Conservation (phyloP, 1,284 basidiomycete species). For the Ganoderma sinense region DNA sequence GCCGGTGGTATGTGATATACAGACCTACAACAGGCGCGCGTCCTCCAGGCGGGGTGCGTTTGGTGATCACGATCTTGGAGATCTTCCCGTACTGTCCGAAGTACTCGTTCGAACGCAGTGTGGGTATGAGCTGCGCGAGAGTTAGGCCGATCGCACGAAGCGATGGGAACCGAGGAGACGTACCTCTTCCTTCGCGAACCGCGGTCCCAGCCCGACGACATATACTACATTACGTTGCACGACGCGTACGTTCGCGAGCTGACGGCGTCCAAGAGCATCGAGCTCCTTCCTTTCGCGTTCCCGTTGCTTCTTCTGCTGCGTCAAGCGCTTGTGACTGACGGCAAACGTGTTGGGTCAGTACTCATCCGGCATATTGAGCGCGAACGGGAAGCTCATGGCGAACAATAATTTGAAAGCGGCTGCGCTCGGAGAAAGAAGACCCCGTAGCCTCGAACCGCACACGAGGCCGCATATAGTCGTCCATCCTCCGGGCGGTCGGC, state of each 20-base stretch:
- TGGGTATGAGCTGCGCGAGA: conserved; percentile 83
- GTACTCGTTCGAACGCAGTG: conserved; percentile 94
- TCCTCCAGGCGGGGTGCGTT: conserved; percentile 82
- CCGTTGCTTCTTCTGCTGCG: conserved; percentile 95
- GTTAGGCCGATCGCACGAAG: conserved; percentile 27
- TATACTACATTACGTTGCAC: conserved; percentile 98
- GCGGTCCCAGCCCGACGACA: conserved; percentile 90
- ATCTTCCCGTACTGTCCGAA: conserved; percentile 99
- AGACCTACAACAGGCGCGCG: conserved; percentile 87
- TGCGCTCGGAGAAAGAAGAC: neutral
- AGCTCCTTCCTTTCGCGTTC: conserved; percentile 96
- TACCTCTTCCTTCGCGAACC: conserved; percentile 96
- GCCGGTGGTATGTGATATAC: conserved; percentile 95
- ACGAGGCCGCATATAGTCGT: conserved; percentile 4
- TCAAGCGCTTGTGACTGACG: conserved; percentile 90
- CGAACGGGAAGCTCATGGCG: neutral
- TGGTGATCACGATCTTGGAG: conserved; percentile 93
- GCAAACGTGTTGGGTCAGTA: conserved; percentile 26
- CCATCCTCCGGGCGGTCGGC: neutral
- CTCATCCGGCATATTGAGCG: neutral
- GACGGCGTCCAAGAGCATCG: conserved; percentile 86
- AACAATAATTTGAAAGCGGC: neutral
- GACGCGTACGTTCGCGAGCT: conserved; percentile 93
- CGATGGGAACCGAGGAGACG: conserved; percentile 34
- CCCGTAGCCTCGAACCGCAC: neutral